Evolutionary conservation across 441 rosid genomes (phyloP).

Genomic region (Sinapis alba): DNA sequence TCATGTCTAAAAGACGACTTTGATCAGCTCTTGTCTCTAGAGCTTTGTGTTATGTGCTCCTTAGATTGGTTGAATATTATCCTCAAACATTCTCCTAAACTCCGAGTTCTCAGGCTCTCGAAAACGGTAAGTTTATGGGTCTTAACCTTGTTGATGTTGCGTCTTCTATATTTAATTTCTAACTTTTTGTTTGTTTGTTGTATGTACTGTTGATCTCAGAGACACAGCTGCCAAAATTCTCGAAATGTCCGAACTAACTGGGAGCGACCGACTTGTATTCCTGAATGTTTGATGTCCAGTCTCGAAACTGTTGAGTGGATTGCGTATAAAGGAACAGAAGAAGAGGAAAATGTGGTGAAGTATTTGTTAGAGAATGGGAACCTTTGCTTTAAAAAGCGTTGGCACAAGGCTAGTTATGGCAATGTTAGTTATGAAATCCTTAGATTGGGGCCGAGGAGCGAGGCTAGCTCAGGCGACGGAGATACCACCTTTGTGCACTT

Average conservation of each 20-base stretch:
- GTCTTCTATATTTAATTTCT: not conserved
- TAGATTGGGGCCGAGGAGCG: not conserved
- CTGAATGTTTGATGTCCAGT: constrained; percentile 1
- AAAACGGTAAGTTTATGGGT: not conserved
- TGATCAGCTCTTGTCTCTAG: not conserved
- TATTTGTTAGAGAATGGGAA: not conserved
- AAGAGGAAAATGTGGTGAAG: not conserved
- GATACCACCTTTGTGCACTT: not conserved
- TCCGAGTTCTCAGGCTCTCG: not conserved
- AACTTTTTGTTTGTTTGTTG: not conserved
- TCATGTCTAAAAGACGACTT: not conserved
- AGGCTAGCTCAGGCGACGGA: not conserved
- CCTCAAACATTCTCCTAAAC: not conserved
- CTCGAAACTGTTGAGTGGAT: not conserved
- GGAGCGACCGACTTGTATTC: not conserved
- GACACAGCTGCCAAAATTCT: constrained; percentile 1
- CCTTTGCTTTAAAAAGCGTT: not conserved
- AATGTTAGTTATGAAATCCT: not conserved
- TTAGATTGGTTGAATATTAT: not conserved
- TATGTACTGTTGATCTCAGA: not conserved
- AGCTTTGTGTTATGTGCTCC: not conserved
- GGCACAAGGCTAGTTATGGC: not conserved
- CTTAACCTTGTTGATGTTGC: not conserved
- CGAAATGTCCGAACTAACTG: not conserved
- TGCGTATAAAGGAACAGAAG: not conserved